Evolutionary conservation across 306 rosid species (phyloP).

Genomic region (Calophaca sinica): DNA sequence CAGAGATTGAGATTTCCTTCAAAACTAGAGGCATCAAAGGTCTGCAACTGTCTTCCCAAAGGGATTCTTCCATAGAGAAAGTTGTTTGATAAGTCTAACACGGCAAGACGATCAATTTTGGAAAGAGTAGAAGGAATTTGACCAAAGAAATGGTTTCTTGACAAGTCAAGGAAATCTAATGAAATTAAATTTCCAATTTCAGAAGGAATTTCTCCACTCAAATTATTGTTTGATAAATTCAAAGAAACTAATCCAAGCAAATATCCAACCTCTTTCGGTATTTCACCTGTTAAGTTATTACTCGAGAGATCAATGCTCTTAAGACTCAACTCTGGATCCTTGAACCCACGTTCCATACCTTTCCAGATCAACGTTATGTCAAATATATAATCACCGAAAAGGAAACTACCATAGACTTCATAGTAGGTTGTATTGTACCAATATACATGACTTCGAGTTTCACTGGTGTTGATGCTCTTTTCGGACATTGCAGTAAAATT

Average conservation of each 20-base stretch:
- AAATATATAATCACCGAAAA: background rate
- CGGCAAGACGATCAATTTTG: background rate
- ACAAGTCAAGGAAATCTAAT: slow-evolving; percentile 30
- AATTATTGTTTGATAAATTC: slow-evolving; percentile 37
- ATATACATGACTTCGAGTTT: background rate
- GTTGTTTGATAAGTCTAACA: slow-evolving; percentile 34
- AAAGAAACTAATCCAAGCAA: slow-evolving; percentile 27
- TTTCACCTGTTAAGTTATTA: slow-evolving; percentile 23
- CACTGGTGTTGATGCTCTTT: background rate
- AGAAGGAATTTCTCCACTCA: slow-evolving; percentile 37
- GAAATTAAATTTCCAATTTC: slow-evolving; percentile 18
- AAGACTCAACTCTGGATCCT: background rate
- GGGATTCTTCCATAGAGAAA: slow-evolving; percentile 34
- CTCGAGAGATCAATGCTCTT: slow-evolving; percentile 44
- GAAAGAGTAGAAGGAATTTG: slow-evolving; percentile 23
- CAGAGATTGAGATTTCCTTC: slow-evolving; percentile 44
- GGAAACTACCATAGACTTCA: background rate
- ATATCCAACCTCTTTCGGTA: slow-evolving; percentile 17
- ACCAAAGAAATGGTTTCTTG: slow-evolving; percentile 36
- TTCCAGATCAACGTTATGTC: background rate
- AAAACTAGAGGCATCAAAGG: slow-evolving; percentile 25
- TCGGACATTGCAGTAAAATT: slow-evolving; percentile 2
- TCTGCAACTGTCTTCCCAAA: slow-evolving; percentile 16
- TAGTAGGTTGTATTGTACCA: no score
- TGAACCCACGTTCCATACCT: background rate